Evolutionary conservation across 2,329 filamentous ascomycete species (phyloP).

Genomic region (Colletotrichum simmondsii): DNA sequence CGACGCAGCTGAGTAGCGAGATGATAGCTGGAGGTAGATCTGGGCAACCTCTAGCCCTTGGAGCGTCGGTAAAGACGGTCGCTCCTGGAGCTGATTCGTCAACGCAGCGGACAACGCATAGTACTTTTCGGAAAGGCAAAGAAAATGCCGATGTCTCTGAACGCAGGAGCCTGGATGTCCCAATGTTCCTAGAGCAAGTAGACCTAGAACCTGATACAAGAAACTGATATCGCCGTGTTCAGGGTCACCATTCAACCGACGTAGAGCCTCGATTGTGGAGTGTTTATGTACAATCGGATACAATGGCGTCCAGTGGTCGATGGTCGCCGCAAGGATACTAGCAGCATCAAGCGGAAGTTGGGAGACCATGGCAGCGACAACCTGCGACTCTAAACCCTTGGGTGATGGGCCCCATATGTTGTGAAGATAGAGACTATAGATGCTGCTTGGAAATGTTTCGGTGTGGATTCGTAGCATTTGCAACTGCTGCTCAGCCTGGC

Average conservation of each 20-base stretch:
- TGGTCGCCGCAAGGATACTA: slow-evolving; percentile 33
- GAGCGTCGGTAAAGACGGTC: slow-evolving; percentile 36
- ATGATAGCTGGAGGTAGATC: slow-evolving; percentile 39
- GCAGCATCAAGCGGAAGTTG: slow-evolving; percentile 33
- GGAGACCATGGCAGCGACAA: slow-evolving; percentile 22
- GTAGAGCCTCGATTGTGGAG: slow-evolving; percentile 32
- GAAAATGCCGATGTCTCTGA: slow-evolving; percentile 36
- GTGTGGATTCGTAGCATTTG: slow-evolving; percentile 38
- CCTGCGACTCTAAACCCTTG: not conserved
- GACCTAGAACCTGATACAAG: slow-evolving; percentile 35
- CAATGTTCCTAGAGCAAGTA: slow-evolving; percentile 37
- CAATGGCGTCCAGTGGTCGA: slow-evolving; percentile 35
- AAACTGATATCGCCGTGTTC: slow-evolving; percentile 9
- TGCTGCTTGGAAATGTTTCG: slow-evolving; percentile 39
- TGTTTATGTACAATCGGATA: slow-evolving; percentile 37
- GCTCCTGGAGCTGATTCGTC: slow-evolving; percentile 31
- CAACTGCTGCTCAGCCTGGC: slow-evolving; percentile 40
- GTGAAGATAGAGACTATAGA: slow-evolving; percentile 38
- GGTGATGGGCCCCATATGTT: slow-evolving; percentile 33
- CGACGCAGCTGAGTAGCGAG: slow-evolving; percentile 36
- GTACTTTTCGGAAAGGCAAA: slow-evolving; percentile 38
- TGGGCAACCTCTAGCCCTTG: slow-evolving; percentile 39
- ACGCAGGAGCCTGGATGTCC: slow-evolving; percentile 27
- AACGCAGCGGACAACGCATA: slow-evolving; percentile 35
- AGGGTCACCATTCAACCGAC: not conserved